Conservation (phyloP, 441 rosid genomes). For the Populus trichocarpa region DNA sequence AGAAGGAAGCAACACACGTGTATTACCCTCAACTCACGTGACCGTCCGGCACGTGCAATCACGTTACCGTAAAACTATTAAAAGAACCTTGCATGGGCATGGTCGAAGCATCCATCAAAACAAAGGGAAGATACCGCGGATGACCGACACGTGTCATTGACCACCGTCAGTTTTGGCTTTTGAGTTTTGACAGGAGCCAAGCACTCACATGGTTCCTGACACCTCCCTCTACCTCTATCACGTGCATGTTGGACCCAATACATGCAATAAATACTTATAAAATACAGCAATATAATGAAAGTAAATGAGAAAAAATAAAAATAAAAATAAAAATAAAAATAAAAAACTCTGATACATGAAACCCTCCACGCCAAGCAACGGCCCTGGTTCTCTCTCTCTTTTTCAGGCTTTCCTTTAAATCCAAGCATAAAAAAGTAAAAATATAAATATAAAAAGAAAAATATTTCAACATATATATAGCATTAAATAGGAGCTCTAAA, state of each 20-base stretch:
- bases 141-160: constrained; percentile 34
- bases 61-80: constrained; percentile 17
- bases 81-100: neutral
- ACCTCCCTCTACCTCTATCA: constrained; percentile 29
- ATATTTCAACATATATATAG: neutral
- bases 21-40: constrained; percentile 33
- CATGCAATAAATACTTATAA: neutral
- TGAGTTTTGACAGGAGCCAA: constrained; percentile 33
- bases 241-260: constrained; percentile 34
- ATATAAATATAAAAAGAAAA: neutral
- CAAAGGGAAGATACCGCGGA: neutral
- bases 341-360: constrained; percentile 11
- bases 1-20: constrained; percentile 19
- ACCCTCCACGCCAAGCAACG: constrained; percentile 53
- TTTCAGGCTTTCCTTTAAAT: constrained; percentile 42
- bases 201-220: constrained; percentile 49
- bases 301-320: neutral
- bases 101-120: constrained; percentile 1
- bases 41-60: constrained; percentile 38
- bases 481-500: neutral
- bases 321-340: neutral
- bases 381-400: constrained; percentile 30
- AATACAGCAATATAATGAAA: neutral
- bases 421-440: constrained; percentile 26
- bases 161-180: constrained; percentile 44